A percentile compares a stretch with the other conserved stretches of the same genome.
Evolutionary conservation across 2,329 filamentous ascomycete genomes (phyloP).

Genomic region (Dothistroma pini): DNA sequence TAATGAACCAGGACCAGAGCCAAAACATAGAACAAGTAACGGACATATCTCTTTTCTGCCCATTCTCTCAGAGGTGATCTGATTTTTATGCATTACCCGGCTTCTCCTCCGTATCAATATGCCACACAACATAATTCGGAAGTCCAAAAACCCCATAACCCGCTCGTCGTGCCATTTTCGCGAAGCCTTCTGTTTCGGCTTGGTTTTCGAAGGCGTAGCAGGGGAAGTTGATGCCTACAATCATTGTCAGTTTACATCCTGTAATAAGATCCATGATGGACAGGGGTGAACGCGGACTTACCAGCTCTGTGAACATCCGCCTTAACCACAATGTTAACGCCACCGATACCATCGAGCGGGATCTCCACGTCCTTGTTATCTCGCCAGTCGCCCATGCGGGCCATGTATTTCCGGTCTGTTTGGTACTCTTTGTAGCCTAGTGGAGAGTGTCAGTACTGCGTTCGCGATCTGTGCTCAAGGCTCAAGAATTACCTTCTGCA

Average conservation of each 20-base stretch:
- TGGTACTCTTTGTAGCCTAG: slow-evolving; percentile 88
- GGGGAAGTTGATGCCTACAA: slow-evolving; percentile 89
- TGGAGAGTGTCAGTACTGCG: background rate
- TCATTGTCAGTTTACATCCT: background rate
- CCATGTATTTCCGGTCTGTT: slow-evolving; percentile 87
- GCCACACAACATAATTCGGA: slow-evolving; percentile 98
- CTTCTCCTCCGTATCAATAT: slow-evolving; percentile 96
- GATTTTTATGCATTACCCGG: slow-evolving; percentile 61
- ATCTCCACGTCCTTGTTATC: slow-evolving; percentile 90
- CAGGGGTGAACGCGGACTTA: slow-evolving; percentile 42
- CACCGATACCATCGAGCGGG: slow-evolving; percentile 90
- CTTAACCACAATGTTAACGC: slow-evolving; percentile 96
- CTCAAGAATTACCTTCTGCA: slow-evolving; percentile 65
- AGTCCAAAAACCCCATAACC: slow-evolving; percentile 89
- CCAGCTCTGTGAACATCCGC: slow-evolving; percentile 94
- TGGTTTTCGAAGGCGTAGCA: slow-evolving; percentile 97
- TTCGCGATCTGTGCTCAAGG: background rate
- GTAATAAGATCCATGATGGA: background rate
- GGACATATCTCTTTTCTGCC: background rate
- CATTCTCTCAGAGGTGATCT: background rate
- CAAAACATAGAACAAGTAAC: background rate
- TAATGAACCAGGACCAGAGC: background rate
- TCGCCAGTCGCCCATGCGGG: slow-evolving; percentile 85
- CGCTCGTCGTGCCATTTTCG: slow-evolving; percentile 96
- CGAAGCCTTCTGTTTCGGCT: slow-evolving; percentile 97